Evolutionary conservation across 305 asterid genomes (phyloP), one percentile per base, ranked within the genome.

Genomic region (Fraxinus nigra): DNA sequence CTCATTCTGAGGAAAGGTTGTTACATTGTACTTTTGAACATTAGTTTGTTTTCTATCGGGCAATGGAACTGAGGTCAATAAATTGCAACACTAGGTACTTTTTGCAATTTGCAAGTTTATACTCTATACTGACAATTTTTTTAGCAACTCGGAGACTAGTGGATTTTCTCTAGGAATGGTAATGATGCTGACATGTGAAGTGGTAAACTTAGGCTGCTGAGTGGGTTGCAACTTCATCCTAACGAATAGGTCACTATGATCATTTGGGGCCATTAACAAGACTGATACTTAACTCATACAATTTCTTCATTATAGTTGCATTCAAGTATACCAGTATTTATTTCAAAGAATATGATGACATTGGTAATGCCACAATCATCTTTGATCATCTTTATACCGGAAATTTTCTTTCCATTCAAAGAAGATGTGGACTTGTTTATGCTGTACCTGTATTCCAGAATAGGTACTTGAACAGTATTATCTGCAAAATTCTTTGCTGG

Each of bases 1-100:
- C 78, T 33, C 72, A 63, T 76, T 5, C 81, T 33, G 76, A 82
- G 46, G 85, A 82, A 4, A 82, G 85, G 85, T 82, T 33, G 26
- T n/a, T 46, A 33, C 54, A 4, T 30, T 70, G 51, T 48, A 38
- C 63, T 5, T 80, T 80, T 13, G 14, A 26, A 30, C 43, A 2
- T 9, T 32, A 26, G 13, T 28, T 43, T 26, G 33, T 40, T 72
- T 40, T 26, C 18, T 24, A 54, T 48, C 13, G 18, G n/a, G 56
- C 18, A 46, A 14, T 43, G 56, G 56, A 46, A 46, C 56, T 46
- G 56, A 46, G 7, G 3, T 46, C 56, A 46, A 46, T 46, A 46
- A 13, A 46, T 46, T 14, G 56, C 18, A 46, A 46, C 56, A 46
- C 18, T 11, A 3, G 54, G n/a, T 46, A 46, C n/a, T 34, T 46